phyloP scores from a whole-genome alignment of 139 green algal genomes.

The Coelastrella sp. region DNA sequence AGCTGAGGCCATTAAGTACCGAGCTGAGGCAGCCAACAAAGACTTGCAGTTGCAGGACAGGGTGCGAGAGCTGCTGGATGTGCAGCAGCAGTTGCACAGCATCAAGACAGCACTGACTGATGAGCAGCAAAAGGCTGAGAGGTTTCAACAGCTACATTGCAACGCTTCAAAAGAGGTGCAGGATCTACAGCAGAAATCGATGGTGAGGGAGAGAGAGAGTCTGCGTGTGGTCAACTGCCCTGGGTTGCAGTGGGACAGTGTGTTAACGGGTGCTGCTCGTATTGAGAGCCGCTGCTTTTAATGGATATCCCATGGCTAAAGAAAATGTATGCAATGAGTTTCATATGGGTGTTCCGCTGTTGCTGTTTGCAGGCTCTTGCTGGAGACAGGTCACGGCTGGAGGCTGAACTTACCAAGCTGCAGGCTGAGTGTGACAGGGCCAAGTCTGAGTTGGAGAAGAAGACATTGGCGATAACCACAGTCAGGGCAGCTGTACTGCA shows the following conservation, averaged over 20 bases:
- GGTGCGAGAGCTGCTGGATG: not conserved
- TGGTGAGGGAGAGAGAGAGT: too few species aligned
- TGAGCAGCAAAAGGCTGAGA: not conserved
- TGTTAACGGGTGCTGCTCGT: too few species aligned
- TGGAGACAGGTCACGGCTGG: not conserved
- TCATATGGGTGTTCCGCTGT: not conserved
- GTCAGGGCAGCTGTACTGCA: not conserved
- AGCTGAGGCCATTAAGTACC: not conserved
- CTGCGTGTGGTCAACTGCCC: too few species aligned
- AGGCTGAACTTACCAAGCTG: conserved; percentile 9
- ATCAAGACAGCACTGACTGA: not conserved
- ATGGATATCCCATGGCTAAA: too few species aligned
- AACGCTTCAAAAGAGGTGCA: not conserved
- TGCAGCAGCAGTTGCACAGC: conserved; percentile 33
- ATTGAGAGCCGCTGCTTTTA: too few species aligned
- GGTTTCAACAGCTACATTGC: not conserved
- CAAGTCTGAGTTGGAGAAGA: not conserved
- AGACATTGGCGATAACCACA: too few species aligned
- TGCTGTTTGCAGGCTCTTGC: not conserved
- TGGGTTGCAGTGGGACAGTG: too few species aligned
- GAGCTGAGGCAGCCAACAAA: not conserved
- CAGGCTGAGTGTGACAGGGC: not conserved
- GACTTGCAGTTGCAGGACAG: conserved; percentile 17
- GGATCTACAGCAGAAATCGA: not conserved
- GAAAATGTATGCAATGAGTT: too few species aligned